Base-by-base conservation (phyloP, 768 basidiomycete species). In the Phaeotremella fagi region DNA sequence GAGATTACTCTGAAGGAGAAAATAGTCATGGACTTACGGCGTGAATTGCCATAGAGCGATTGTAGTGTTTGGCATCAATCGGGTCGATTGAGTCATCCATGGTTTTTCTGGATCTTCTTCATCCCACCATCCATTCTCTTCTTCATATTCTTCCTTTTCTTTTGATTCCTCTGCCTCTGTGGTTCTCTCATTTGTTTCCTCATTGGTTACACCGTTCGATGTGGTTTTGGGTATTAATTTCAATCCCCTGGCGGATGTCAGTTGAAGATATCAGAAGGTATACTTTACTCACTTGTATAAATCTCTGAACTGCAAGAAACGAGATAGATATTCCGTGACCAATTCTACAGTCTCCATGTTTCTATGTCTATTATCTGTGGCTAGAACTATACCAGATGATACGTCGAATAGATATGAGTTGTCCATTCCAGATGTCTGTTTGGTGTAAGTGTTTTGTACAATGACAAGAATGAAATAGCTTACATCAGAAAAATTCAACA, bases 351-450 rank as follows among this genome's bases (percentile, higher is more conserved):
- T 89, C 0, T 88, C 89, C 26, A 64, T 64, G 36, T 63, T 70
- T 15, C 62, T 47, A 46, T 63, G 61, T 29, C 64, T 11, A 16
- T 85, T 85, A 66, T 98, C 94, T 11, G 91, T 91, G 11, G 91
- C 91, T n/a, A 97, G 80, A 67, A 92, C 91, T 24, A 95, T 77
- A 45, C 88, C 81, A 22, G 89, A 90, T 3, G 79, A 79, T 16
- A 82, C 84, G 68, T 98, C 92, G 62, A 94, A 97, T 14, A 98
- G 76, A 70, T 92, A 98, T 0, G 90, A 88, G 72, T 98, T 98
- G 31, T 88, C 85, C 26, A 91, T 87, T 65, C 88, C 87, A 1
- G 88, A 91, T 56, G 90, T 90, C 90, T 94, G 62, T 18, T 3
- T 16, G n/a, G 42, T 12, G 9, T 25, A 47, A 43, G n/a, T 28